Conservation (phyloP, 768 basidiomycete species). For the Brasilioporus rufonigricans region DNA sequence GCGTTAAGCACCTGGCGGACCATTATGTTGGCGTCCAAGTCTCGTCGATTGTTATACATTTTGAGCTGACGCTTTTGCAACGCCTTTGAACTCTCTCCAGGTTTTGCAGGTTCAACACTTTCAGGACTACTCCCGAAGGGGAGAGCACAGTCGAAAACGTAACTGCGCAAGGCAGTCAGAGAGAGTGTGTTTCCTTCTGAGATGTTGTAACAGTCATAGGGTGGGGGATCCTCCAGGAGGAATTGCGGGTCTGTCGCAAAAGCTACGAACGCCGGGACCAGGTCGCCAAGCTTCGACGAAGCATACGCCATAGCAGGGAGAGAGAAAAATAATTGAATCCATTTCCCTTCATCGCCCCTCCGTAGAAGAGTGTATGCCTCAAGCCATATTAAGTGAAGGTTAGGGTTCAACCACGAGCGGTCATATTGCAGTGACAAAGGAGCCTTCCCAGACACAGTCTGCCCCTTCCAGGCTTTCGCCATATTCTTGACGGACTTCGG, state of each 20-base stretch:
- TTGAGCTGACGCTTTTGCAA: not conserved
- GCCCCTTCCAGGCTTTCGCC: constrained; percentile 5
- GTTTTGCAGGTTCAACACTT: not conserved
- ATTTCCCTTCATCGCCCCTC: not conserved
- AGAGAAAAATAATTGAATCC: constrained; percentile 28
- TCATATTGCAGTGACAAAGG: constrained; percentile 22
- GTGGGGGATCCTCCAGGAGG: constrained; percentile 10
- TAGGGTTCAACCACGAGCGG: constrained; percentile 26
- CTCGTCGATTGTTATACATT: not conserved
- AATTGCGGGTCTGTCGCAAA: constrained; percentile 20
- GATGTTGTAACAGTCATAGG: constrained; percentile 6
- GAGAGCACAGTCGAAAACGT: not conserved
- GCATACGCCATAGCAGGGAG: constrained; percentile 32
- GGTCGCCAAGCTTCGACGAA: not conserved
- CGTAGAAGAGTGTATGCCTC: constrained; percentile 27
- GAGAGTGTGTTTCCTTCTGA: constrained; percentile 10
- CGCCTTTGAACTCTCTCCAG: not conserved
- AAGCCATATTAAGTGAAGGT: constrained; percentile 25
- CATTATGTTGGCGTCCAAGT: not conserved
- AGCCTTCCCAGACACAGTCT: not conserved
- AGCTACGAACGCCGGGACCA: constrained; percentile 31
- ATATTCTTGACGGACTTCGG: not conserved
- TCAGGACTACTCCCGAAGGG: constrained; percentile 8
- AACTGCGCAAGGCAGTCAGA: not conserved
- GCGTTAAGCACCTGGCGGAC: not conserved